Conservation (phyloP, 2,329 filamentous ascomycete species). For the Sporothrix phasma region DNA sequence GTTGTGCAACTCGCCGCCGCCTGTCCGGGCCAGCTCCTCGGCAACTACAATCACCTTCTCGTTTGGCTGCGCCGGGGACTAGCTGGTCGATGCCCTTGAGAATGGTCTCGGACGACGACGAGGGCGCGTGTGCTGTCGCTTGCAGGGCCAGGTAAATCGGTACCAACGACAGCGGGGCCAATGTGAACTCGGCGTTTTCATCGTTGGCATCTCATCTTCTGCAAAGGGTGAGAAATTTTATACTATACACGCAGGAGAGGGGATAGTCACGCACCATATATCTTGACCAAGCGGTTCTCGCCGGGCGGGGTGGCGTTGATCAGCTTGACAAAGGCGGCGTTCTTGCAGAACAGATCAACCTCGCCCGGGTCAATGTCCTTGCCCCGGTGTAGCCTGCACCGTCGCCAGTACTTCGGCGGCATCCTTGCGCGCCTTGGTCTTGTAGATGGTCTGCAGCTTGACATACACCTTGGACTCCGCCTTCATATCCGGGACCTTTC, state of each 20-base stretch:
- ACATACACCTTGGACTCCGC: slow-evolving; percentile 86
- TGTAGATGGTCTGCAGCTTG: slow-evolving; percentile 85
- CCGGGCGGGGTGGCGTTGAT: slow-evolving; percentile 46
- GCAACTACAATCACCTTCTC: slow-evolving; percentile 44
- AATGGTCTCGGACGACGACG: slow-evolving; percentile 43
- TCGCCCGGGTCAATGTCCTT: slow-evolving; percentile 56
- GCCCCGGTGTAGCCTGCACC: slow-evolving; percentile 44
- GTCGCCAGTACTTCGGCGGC: slow-evolving; percentile 60
- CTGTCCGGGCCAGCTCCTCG: slow-evolving; percentile 63
- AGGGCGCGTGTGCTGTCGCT: slow-evolving; percentile 38
- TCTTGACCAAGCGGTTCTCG: slow-evolving; percentile 39
- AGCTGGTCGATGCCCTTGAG: slow-evolving; percentile 34
- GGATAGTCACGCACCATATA: slow-evolving; percentile 39
- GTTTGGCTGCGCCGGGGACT: slow-evolving; percentile 35
- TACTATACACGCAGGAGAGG: neutral
- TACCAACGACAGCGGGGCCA: slow-evolving; percentile 49
- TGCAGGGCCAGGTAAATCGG: slow-evolving; percentile 59
- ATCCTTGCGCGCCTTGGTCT: slow-evolving; percentile 72
- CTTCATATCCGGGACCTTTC: slow-evolving; percentile 94
- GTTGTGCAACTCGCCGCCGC: slow-evolving; percentile 84
- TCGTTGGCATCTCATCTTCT: slow-evolving; percentile 49
- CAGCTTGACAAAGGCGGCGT: slow-evolving; percentile 84
- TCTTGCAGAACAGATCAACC: slow-evolving; percentile 89
- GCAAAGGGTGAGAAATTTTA: slow-evolving; percentile 11
- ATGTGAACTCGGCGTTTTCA: slow-evolving; percentile 37